phyloP scores from a whole-genome alignment of 2,329 filamentous ascomycete species.

The Penicillium psychrosexuale region DNA sequence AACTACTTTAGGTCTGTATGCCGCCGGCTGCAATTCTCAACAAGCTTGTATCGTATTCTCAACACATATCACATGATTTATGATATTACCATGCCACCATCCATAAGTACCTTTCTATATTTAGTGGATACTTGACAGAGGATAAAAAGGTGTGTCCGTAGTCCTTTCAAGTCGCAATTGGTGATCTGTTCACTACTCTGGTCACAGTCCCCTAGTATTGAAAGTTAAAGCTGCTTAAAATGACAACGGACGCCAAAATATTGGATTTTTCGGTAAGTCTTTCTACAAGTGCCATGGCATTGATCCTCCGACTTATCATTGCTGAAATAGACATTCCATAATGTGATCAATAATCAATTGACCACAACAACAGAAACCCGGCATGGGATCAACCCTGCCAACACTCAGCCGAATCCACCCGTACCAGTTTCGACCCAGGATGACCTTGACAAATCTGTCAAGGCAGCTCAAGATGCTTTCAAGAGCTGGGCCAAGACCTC shows the following conservation, averaged over 20 bases:
- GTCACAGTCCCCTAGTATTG: not conserved
- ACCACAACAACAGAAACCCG: constrained; percentile 45
- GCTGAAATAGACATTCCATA: constrained; percentile 44
- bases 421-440: constrained; percentile 50
- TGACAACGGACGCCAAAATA: not conserved
- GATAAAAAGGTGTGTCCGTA: too few relatives aligned
- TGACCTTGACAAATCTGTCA: constrained; percentile 53
- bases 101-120: too few relatives aligned
- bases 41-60: too few relatives aligned
- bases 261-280: constrained; percentile 11
- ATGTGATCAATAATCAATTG: constrained; percentile 53
- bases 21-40: too few relatives aligned
- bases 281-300: too few relatives aligned
- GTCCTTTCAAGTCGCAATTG: too few relatives aligned
- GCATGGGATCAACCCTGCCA: constrained; percentile 53
- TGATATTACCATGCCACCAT: too few relatives aligned
- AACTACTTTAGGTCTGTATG: too few relatives aligned
- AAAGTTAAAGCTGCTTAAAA: not conserved
- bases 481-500: constrained; percentile 45
- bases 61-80: too few relatives aligned
- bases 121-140: too few relatives aligned
- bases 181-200: not conserved
- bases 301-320: not conserved
- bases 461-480: constrained; percentile 48
- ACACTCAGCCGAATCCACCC: constrained; percentile 48